Base-by-base conservation (phyloP, 441 rosid species). In the Populus hybrid region DNA sequence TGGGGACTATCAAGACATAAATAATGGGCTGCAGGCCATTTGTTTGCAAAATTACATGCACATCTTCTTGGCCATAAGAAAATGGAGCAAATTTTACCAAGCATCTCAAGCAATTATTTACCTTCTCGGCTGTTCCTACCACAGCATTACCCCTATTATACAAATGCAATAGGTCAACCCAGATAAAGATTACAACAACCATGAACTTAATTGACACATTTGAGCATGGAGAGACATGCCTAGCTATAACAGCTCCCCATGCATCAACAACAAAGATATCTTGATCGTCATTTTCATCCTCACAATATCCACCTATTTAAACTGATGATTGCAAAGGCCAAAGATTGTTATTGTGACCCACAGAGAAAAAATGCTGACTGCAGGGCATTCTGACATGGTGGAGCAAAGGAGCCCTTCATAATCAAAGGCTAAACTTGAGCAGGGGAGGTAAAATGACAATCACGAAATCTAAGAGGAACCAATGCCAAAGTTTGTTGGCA, bases 91-190 rank as follows among this genome's bases (percentile, higher is more conserved):
- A 61, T 56, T 16, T 40, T 26, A 74, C 72, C 14, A 28, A 78
- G 23, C 0, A 29, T 69, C 73, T 65, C 69, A 3, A 10, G 73
- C 65, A 64, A 72, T 38, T 12, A 50, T 45, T 76, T 63, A 33
- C 71, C 77, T 36, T 20, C 67, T 81, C 74, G 20, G 74, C 21
- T 12, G 20, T n/a, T 74, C 65, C 69, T 33, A 12, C 5, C 66
- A 36, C 40, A 63, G 33, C 23, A 31, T 33, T 38, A 18, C 63
- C 69, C 36, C 64, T 14, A 50, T 65, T 59, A 66, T 28, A 53
- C 20, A 66, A 9, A 45, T 71, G 67, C 42, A 64, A 16, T 64
- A 12, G 7, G 14, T 31, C 31, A 42, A 64, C 24, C 73, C 45
- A 38, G 20, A 61, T 18, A 61, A 28, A 21, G 23, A 28, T 35